These are phyloP conservation scores for Litchi chinensis DNA, from an alignment of 345 rosid species.

Conservation along the genomic window DNA sequence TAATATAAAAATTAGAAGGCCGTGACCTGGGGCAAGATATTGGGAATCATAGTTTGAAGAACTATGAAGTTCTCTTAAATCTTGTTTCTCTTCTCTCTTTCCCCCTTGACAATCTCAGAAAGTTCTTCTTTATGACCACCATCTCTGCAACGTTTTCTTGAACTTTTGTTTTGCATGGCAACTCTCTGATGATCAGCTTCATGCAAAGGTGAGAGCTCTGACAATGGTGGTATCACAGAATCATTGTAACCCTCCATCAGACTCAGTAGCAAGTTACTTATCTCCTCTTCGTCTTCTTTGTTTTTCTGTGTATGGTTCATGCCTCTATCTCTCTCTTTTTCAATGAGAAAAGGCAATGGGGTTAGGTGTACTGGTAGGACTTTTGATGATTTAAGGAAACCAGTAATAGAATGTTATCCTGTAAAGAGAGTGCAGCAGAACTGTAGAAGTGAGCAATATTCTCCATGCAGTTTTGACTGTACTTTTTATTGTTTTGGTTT, in stretches of 20 bases:
- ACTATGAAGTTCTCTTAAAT: conserved; percentile 10
- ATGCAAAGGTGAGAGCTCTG: conserved; percentile 4
- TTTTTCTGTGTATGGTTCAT: neutral
- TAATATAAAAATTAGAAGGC: neutral
- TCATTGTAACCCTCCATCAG: conserved; percentile 19
- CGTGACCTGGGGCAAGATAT: conserved; percentile 4
- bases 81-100: conserved; percentile 1
- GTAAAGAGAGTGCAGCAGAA: neutral
- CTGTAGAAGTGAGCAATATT: neutral
- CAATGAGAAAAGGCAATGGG: too few species aligned
- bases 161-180: neutral
- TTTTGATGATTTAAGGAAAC: neutral
- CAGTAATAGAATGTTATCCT: neutral
- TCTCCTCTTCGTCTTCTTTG: neutral
- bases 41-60: conserved; percentile 27
- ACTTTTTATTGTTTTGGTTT: neutral
- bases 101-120: neutral
- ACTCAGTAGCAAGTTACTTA: neutral
- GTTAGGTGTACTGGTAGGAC: too few species aligned
- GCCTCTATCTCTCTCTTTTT: neutral
- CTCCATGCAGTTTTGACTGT: neutral
- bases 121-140: neutral
- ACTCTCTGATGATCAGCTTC: neutral
- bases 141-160: neutral
- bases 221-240: conserved; percentile 19